Evolutionary conservation across 2,329 filamentous ascomycete species (phyloP).

Genomic region (Fusarium sp.): DNA sequence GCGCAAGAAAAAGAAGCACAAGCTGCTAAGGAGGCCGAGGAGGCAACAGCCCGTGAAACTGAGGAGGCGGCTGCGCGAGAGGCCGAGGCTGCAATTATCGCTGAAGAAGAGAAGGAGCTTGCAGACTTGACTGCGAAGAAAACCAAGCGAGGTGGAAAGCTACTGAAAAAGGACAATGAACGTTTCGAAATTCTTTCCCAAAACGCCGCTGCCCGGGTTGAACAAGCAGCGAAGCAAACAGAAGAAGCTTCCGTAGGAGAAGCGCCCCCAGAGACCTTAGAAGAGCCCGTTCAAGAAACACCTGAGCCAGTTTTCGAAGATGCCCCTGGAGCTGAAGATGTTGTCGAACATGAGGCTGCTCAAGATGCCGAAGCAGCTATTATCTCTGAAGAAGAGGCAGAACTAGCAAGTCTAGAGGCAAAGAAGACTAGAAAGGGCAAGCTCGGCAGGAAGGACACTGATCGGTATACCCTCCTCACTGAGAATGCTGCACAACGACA

Average conservation of each 20-base stretch:
- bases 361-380: slow-evolving; percentile 31
- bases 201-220: slow-evolving; percentile 30
- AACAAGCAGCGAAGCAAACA: slow-evolving; percentile 46
- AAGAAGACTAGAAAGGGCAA: slow-evolving; percentile 42
- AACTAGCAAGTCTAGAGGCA: slow-evolving; percentile 33
- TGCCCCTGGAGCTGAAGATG: slow-evolving; percentile 16
- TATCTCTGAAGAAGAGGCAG: slow-evolving; percentile 37
- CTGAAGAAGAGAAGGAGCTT: slow-evolving; percentile 44
- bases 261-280: slow-evolving; percentile 28
- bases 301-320: slow-evolving; percentile 25
- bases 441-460: slow-evolving; percentile 38
- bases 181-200: slow-evolving; percentile 36
- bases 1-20: slow-evolving; percentile 23
- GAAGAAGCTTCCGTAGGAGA: slow-evolving; percentile 40
- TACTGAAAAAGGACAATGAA: slow-evolving; percentile 40
- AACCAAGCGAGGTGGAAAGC: slow-evolving; percentile 39
- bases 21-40: slow-evolving; percentile 38
- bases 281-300: slow-evolving; percentile 29
- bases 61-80: slow-evolving; percentile 37
- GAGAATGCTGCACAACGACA: slow-evolving; percentile 34
- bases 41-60: slow-evolving; percentile 43
- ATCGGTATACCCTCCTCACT: slow-evolving; percentile 33
- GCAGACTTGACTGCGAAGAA: slow-evolving; percentile 38
- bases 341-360: slow-evolving; percentile 11
- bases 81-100: slow-evolving; percentile 46